These are phyloP conservation scores for Gentiana dahurica DNA, from an alignment of 257 asterid genomes.

Conservation along the genomic window DNA sequence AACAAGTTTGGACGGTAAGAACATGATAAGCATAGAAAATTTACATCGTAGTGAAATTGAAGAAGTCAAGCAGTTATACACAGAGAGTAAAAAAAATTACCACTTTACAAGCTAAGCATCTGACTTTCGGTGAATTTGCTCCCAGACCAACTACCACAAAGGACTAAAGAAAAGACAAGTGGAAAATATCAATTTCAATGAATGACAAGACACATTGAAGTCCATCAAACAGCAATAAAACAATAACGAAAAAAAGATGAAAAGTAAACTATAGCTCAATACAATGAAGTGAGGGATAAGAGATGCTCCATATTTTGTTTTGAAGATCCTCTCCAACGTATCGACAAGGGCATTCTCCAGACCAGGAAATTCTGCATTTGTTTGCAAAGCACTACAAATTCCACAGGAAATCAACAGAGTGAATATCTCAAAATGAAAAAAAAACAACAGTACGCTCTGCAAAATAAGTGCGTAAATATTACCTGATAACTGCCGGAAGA, in stretches of 20 bases:
- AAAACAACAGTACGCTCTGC: neutral
- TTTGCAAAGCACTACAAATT: constrained; percentile 59
- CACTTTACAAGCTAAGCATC: constrained; percentile 57
- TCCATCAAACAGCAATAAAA: neutral
- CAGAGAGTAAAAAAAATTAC: constrained; percentile 31
- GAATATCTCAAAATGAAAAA: neutral
- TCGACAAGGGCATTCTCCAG: constrained; percentile 65
- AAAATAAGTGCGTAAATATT: neutral
- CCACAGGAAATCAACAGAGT: constrained; percentile 12
- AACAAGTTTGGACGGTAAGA: constrained; percentile 1
- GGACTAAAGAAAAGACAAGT: constrained; percentile 35
- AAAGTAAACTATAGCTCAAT: neutral
- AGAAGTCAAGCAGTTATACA: neutral
- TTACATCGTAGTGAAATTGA: too few species aligned
- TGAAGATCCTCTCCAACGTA: constrained; percentile 72
- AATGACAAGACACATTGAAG: neutral
- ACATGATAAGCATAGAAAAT: too few species aligned
- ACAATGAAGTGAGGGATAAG: constrained; percentile 93
- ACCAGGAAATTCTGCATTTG: constrained; percentile 59
- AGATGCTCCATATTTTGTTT: constrained; percentile 79
- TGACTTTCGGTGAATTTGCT: constrained; percentile 75
- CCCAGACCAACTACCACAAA: constrained; percentile 73
- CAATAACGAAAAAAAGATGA: too few species aligned
- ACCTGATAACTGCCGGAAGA: constrained; percentile 72
- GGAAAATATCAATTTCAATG: neutral